Conservation (phyloP, 2,329 filamentous ascomycete genomes). For the Arthrobotrys megalospora region DNA sequence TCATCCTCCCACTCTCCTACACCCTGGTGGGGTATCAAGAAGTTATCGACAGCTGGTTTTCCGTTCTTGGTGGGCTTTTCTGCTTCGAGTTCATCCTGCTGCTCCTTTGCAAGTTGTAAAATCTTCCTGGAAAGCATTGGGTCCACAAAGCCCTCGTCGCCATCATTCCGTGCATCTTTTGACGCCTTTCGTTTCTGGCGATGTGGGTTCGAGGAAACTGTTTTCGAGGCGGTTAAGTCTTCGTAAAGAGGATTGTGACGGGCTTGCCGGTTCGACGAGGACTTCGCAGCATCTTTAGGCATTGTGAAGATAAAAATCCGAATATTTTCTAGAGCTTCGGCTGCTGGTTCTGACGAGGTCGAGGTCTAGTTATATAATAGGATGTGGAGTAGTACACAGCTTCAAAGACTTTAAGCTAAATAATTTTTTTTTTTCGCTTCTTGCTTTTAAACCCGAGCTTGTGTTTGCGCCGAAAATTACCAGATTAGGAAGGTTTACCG, state of each 20-base stretch:
- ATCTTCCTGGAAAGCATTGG: constrained; percentile 91
- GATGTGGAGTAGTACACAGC: background rate
- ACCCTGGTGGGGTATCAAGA: constrained; percentile 56
- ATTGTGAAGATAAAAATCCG: constrained; percentile 17
- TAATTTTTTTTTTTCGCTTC: constrained; percentile 39
- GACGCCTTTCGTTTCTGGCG: constrained; percentile 76
- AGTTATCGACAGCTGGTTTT: constrained; percentile 62
- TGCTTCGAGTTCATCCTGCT: constrained; percentile 62
- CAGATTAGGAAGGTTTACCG: constrained; percentile 35
- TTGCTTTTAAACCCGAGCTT: constrained; percentile 24
- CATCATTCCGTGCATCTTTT: constrained; percentile 72
- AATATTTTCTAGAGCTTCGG: background rate
- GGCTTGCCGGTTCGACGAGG: constrained; percentile 68
- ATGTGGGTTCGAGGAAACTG: constrained; percentile 78
- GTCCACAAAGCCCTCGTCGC: constrained; percentile 80
- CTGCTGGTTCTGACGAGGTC: background rate
- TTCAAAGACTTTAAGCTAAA: background rate
- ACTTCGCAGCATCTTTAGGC: constrained; percentile 60
- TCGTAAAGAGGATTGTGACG: constrained; percentile 93
- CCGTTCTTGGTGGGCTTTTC: constrained; percentile 58
- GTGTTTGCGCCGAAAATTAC: constrained; percentile 49
- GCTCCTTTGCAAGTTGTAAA: constrained; percentile 86
- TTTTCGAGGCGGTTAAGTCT: constrained; percentile 78
- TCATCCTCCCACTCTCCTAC: constrained; percentile 60
- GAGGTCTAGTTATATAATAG: background rate